Evolutionary conservation across 768 basidiomycete species (phyloP).

Genomic region (Pleurotus tuber-regium): DNA sequence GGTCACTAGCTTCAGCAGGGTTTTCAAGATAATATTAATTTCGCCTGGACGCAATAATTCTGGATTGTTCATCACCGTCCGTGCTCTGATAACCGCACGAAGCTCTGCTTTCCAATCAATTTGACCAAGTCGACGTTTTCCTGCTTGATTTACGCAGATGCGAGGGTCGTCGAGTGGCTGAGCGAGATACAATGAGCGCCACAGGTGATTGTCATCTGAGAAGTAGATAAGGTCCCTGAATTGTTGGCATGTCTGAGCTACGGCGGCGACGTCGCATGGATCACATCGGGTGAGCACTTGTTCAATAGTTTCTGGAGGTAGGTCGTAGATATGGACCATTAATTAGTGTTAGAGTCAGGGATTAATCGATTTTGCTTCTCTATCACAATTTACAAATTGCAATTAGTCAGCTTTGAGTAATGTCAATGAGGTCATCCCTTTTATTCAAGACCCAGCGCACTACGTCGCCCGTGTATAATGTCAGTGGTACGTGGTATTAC

Average conservation of each 20-base stretch:
- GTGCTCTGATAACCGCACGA: slow-evolving; percentile 53
- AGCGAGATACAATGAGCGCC: slow-evolving; percentile 64
- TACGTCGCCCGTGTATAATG: slow-evolving; percentile 33
- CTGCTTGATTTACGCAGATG: slow-evolving; percentile 37
- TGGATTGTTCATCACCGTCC: slow-evolving; percentile 39
- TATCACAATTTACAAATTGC: no score
- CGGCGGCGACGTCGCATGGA: slow-evolving; percentile 54
- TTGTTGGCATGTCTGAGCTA: slow-evolving; percentile 48
- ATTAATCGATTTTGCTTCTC: background rate
- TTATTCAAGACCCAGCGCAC: slow-evolving; percentile 19
- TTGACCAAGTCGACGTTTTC: slow-evolving; percentile 23
- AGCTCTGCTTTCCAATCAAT: slow-evolving; percentile 55
- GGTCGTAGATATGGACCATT: slow-evolving; percentile 25
- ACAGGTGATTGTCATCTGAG: slow-evolving; percentile 45
- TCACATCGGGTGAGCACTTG: slow-evolving; percentile 54
- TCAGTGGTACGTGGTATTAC: slow-evolving; percentile 31
- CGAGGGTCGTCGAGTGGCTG: slow-evolving; percentile 67
- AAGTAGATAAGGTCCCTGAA: slow-evolving; percentile 45
- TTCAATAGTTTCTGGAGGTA: slow-evolving; percentile 63
- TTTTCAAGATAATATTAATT: slow-evolving; percentile 37
- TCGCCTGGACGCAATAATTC: slow-evolving; percentile 40
- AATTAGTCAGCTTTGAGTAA: background rate
- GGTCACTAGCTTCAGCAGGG: slow-evolving; percentile 48
- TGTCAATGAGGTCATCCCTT: background rate
- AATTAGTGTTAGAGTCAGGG: no score